Base-by-base conservation (phyloP, 164 flowering plant species). In the Tetracentron sinense region DNA sequence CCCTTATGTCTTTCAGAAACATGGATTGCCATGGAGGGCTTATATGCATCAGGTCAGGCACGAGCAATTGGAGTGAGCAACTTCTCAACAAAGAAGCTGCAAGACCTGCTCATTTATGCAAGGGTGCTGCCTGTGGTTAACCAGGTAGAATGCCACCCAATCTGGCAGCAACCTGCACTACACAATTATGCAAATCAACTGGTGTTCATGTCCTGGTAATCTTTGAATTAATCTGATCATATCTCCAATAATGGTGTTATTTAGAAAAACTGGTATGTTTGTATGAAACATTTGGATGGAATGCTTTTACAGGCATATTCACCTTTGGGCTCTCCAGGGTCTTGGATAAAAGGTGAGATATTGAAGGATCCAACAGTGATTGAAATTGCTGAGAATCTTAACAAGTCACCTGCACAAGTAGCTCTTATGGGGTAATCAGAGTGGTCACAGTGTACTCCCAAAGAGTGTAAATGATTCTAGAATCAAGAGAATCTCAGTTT, bases 341-440 rank as follows among this genome's bases (percentile, higher is more conserved):
- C 80, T 7, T 78, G 84, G 79, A 3, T 84, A 7, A 77, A 83
- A 54, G 77, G 83, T 14, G 89, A 85, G 57, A 69, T 80, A 10
- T 33, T 89, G 69, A 83, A 87, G 75, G 81, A 87, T 30, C 81
- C 85, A 33, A 64, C 73, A 4, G 57, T 87, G 50, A 44, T 64
- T n/a, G 79, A 66, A 64, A 68, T 83, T 51, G 93, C 85, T 20
- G 72, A 73, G 51, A 80, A 84, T 53, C 82, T 87, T 20, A 73
- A 75, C 73, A 85, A 82, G 63, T 64, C 88, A 2, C 88, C 89
- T 2, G 91, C 85, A 44, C 96, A 89, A 63, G 85, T 84, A 20
- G 91, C 90, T 30, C 81, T 87, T 19, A 0, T 89, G 93, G 96
- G 93, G 91, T 0, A 65, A 84, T 23, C 96, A 87, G 61, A 79